Evolutionary conservation across 176 grass and related monocot genomes (phyloP), one percentile per base, ranked within the genome.

Genomic region (Musa troglodytarum): DNA sequence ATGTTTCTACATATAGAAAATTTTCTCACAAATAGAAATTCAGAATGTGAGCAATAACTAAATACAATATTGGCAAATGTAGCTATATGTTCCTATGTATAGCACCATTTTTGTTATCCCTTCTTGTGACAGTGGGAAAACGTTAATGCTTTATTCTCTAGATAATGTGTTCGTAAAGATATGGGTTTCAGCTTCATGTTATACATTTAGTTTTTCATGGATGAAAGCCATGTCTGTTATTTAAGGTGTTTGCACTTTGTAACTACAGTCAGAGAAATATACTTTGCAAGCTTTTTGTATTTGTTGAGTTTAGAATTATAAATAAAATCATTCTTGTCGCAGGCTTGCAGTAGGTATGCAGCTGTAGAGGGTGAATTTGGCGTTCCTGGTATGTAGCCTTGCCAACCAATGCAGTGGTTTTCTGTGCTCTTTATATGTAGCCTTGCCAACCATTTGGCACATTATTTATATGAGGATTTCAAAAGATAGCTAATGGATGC

Each of bases 331-430:
- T 52, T 62, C 52, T 34, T 53, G 82, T 85, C 87, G 22, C 83
- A 97, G 93, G 89, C 92, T 74, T 97, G 87, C 76, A 83, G 86
- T 29, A 75, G 87, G 62, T 92, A 88, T 82, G 85, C 87, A 49
- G 85, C 83, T 89, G 88, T 72, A 79, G 90, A 90, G 50, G 72
- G 78, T 69, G 80, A 67, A 53, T 70, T 74, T 82, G 81, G 76
- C 84, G 81, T 77, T 72, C 80, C 87, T 88, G 85, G 93, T 97
- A 88, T 65, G 61, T 55, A 82, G 57, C 22, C 73, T 78, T 84
- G n/a, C 61, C 23, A 13, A 51, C 26, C 49, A 54, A 51, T 68
- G 12, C 24, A 22, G 12, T 54, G 16, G 11, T 22, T 54, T 54
- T 72, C 54, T 8, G 3, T 16, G 14, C 56, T 59, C 16, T 59